Base-by-base conservation (phyloP, 116 monocot species). In the Dioscorea cayenensis region DNA sequence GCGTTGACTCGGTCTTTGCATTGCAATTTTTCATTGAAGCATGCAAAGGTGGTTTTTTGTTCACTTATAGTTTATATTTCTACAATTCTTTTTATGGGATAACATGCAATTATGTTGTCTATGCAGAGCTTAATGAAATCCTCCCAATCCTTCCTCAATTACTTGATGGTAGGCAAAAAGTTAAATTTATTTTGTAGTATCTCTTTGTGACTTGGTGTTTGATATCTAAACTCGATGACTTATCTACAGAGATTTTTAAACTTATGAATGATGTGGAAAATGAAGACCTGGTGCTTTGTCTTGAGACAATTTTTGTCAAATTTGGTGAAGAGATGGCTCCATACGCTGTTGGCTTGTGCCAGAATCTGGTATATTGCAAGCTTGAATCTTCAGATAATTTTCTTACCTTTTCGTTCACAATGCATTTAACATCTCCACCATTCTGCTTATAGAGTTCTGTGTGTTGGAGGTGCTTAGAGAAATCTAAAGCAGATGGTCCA, bases 1-100 rank as follows among this genome's bases (percentile, higher is more conserved):
- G 94, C 35, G 94, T 99, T 74, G 99, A 99, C 84, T 94, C 94
- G 37, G 89, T 99, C 27, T 94, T 99, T 87, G 99, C 99, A 51
- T 86, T 99, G 76, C 89, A 94, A 36, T 85, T 94, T 65, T 94
- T 99, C 86, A 80, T 99, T 80, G 99, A 99, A 85, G 99, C 99
- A 55, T 99, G 94, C 76, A 77, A 82, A 86, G 94, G 99, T 80
- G 73, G 49, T 27, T 35, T 77, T 19, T 67, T 55, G 69, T 70
- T 25, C 49, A 38, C 35, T 48, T 67, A 21, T 18, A 60, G 58
- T 35, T 32, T 51, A 20, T 67, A 9, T 60, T 58, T 12, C 32
- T 32, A 5, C 43, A 60, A 9, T 75, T 60, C 51, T 69, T 72
- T 14, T 16, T 68, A 13, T 65, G 21, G 55, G 19, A 55, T 55